Percentiles rank a stretch among this genome's conserved stretches.
phyloP scores from a whole-genome alignment of 2,329 filamentous ascomycete species.

The Neophaeococcomyces aloes region DNA sequence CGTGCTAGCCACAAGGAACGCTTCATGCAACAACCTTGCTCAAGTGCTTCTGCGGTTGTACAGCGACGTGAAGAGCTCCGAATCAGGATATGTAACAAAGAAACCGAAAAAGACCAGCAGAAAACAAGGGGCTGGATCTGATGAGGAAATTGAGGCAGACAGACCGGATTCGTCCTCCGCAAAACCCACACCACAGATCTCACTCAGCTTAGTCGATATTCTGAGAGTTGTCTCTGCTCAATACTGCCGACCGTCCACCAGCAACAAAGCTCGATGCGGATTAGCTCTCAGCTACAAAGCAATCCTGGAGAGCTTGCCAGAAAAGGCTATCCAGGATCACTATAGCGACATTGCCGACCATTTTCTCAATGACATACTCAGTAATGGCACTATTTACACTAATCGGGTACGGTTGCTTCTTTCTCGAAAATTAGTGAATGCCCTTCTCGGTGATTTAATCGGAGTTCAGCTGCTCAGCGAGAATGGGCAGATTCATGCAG shows the following conservation, averaged over 20 bases:
- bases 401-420: conserved; percentile 82
- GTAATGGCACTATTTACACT: conserved; percentile 61
- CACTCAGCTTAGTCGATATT: conserved; percentile 66
- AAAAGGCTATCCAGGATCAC: conserved; percentile 69
- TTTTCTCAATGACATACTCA: conserved; percentile 68
- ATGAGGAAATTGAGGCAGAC: conserved; percentile 65
- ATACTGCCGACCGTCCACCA: conserved; percentile 67
- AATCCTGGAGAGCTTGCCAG: conserved; percentile 66
- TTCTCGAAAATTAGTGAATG: conserved; percentile 72
- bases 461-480: conserved; percentile 76
- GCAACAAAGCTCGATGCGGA: conserved; percentile 69
- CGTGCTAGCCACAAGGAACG: conserved; percentile 65
- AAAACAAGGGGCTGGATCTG: conserved; percentile 50
- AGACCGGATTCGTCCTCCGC: conserved; percentile 62
- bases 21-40: conserved; percentile 75
- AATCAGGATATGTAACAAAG: conserved; percentile 49
- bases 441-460: conserved; percentile 72
- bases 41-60: conserved; percentile 74
- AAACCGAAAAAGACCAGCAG: conserved; percentile 66
- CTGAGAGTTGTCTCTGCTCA: conserved; percentile 68
- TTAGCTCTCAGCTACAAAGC: conserved; percentile 81
- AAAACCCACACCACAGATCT: conserved; percentile 59
- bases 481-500: conserved; percentile 73
- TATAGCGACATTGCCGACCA: conserved; percentile 75
- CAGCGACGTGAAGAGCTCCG: conserved; percentile 47